These are phyloP conservation scores for Anacardium occidentale DNA, from an alignment of 345 rosid species.

Conservation along the genomic window DNA sequence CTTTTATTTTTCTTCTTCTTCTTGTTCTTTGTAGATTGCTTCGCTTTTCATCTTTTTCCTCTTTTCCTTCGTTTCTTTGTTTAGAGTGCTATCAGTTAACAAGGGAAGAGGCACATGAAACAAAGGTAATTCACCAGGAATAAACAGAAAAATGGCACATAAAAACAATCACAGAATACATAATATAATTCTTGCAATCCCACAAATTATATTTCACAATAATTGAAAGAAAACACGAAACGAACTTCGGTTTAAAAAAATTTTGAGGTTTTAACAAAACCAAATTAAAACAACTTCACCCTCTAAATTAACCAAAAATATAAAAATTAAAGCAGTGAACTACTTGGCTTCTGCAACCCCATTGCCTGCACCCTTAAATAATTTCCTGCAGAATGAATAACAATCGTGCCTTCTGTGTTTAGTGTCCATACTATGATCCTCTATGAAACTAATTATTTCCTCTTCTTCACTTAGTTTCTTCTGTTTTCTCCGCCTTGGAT, in stretches of 20 bases:
- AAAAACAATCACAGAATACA: not conserved
- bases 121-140: not conserved
- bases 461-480: constrained; percentile 18
- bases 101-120: too few species aligned
- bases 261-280: not conserved
- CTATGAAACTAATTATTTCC: not conserved
- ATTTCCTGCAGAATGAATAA: not conserved
- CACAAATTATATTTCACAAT: too few species aligned
- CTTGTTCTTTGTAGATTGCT: too few species aligned
- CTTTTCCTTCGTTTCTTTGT: too few species aligned
- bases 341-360: not conserved
- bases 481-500: constrained; percentile 9
- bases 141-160: not conserved
- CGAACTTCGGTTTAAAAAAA: not conserved
- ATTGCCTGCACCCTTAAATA: not conserved
- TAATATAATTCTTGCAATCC: not conserved
- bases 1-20: too few species aligned
- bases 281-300: constrained; percentile 1
- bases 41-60: too few species aligned
- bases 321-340: not conserved
- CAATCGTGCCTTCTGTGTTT: not conserved
- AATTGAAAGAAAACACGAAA: not conserved
- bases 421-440: not conserved
- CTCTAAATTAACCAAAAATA: not conserved
- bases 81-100: too few species aligned